Percentiles rank a stretch among this genome's conserved stretches.
Evolutionary conservation across 2,329 filamentous ascomycete genomes (phyloP).

Genomic region (Alternaria rosae): DNA sequence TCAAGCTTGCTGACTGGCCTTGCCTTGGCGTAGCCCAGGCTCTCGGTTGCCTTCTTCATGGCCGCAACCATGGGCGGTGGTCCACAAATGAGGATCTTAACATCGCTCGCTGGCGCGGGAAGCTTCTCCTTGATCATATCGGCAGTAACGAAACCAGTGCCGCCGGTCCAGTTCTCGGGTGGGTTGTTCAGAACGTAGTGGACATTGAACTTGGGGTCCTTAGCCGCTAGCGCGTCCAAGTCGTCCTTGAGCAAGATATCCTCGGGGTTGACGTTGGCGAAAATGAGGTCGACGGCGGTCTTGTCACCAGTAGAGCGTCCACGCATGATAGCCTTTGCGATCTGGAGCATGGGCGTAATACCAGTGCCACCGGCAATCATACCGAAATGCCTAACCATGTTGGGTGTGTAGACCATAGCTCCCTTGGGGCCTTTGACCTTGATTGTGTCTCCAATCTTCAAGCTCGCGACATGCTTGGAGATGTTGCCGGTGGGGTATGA

Average conservation of each 20-base stretch:
- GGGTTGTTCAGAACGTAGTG: slow-evolving; percentile 98
- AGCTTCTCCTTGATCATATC: slow-evolving; percentile 94
- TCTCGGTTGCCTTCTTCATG: slow-evolving; percentile 94
- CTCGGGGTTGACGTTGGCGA: slow-evolving; percentile 91
- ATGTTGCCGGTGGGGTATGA: slow-evolving; percentile 98
- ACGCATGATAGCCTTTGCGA: slow-evolving; percentile 86
- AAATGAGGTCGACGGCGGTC: slow-evolving; percentile 89
- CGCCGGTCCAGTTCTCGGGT: slow-evolving; percentile 88
- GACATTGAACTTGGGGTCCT: slow-evolving; percentile 83
- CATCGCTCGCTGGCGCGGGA: slow-evolving; percentile 81
- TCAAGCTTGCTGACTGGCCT: slow-evolving; percentile 95
- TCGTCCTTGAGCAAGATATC: slow-evolving; percentile 96
- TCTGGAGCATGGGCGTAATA: slow-evolving; percentile 98
- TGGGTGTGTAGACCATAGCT: slow-evolving; percentile 95
- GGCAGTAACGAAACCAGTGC: slow-evolving; percentile 90
- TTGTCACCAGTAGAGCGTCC: slow-evolving; percentile 77
- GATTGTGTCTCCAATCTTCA: slow-evolving; percentile 81
- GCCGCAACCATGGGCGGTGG: slow-evolving; percentile 96
- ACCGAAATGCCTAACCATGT: slow-evolving; percentile 94
- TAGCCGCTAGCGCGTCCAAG: slow-evolving; percentile 76
- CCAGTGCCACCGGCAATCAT: slow-evolving; percentile 98
- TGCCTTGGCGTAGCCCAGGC: slow-evolving; percentile 89
- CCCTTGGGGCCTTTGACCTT: slow-evolving; percentile 94
- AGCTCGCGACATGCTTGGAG: slow-evolving; percentile 85
- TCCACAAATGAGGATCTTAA: slow-evolving; percentile 94